Base-by-base conservation (phyloP, 495 filamentous ascomycete species). In the Lentithecium fluviatile region DNA sequence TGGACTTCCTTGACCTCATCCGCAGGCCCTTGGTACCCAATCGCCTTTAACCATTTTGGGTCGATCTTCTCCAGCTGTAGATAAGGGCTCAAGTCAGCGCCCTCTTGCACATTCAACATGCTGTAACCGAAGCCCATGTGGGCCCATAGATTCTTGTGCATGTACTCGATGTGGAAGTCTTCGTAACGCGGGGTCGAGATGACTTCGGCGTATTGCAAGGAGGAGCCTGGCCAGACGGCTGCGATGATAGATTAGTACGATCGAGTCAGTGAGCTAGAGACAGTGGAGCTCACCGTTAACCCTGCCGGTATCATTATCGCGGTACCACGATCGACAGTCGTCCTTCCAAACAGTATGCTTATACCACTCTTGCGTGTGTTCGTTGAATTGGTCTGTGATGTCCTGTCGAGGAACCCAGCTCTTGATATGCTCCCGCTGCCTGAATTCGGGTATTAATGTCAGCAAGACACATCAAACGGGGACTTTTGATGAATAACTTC, bases 341-440 rank as follows among this genome's bases (percentile, higher is more conserved):
- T 74, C 65, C 47, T 73, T 73, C 72, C 72, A 74, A 6, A 74
- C 69, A 1, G 72, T 74, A 46, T 74, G 72, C 60, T 73, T 74
- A 45, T 73, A 68, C 70, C 70, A 74, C 38, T 70, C 67, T 52
- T 70, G 70, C n/a, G 64, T 48, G 54, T 74, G 72, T 25, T 69
- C 65, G 45, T 74, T 73, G 56, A 74, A 74, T 19, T 19, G 1
- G 45, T 75, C 71, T 1, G 64, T 69, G 29, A 69, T 62, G 17
- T 70, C 71, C 48, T 75, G 72, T 17, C 63, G 46, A 6, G 72
- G 72, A 40, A 69, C 71, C 67, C 64, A 73, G 58, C 53, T 56
- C 45, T 67, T 69, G 52, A 72, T 72, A 52, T 73, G 66, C 40
- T 74, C 71, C 29, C 68, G 69, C 51, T 71, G 71, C 29, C 29